Conservation (phyloP, 305 asterid genomes). For the Ajuga reptans region DNA sequence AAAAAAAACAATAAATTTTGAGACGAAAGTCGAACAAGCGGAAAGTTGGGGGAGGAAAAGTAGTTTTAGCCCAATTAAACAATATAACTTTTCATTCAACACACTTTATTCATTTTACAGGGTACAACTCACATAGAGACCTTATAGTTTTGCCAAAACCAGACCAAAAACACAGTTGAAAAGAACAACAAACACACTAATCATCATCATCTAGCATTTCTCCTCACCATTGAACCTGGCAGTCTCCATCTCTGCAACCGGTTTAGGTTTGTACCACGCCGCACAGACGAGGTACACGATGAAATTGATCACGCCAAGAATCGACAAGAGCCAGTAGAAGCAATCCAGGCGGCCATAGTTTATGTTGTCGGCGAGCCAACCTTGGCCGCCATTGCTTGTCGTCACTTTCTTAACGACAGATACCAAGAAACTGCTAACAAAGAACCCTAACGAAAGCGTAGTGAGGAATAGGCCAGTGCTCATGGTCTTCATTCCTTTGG, state of each 20-base stretch:
- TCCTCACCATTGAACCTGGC: slow-evolving; percentile 22
- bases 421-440: slow-evolving; percentile 64
- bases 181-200: not conserved
- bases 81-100: not conserved
- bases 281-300: slow-evolving; percentile 48
- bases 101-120: not conserved
- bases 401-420: slow-evolving; percentile 51
- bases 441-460: slow-evolving; percentile 67
- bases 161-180: not conserved
- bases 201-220: slow-evolving; percentile 16
- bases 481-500: slow-evolving; percentile 82
- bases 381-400: slow-evolving; percentile 28
- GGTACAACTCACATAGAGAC: not conserved
- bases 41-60: too few relatives aligned
- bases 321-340: slow-evolving; percentile 59
- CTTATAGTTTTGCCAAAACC: not conserved
- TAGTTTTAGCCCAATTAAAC: not conserved
- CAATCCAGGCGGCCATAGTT: slow-evolving; percentile 66
- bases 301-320: slow-evolving; percentile 47
- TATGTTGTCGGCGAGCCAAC: slow-evolving; percentile 70
- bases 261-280: slow-evolving; percentile 36
- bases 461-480: slow-evolving; percentile 85
- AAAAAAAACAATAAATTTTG: too few relatives aligned
- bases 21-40: too few relatives aligned
- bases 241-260: slow-evolving; percentile 24